Evolutionary conservation across 495 filamentous ascomycete genomes (phyloP).

Genomic region (Xylaria intraflava): DNA sequence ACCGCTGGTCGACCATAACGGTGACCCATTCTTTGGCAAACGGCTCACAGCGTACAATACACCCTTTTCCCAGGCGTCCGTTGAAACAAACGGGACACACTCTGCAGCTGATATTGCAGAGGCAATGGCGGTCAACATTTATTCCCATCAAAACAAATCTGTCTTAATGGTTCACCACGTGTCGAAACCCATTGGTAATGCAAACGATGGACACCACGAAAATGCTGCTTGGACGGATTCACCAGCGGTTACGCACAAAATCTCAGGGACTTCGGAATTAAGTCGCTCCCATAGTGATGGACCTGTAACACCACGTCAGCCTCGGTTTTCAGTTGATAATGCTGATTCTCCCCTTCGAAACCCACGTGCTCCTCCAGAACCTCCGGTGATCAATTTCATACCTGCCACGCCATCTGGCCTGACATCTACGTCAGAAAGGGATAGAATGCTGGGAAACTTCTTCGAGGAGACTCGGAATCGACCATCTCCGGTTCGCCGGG

Average conservation of each 20-base stretch:
- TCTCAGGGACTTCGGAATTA: slow-evolving; percentile 26
- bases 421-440: slow-evolving; percentile 48
- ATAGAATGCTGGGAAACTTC: slow-evolving; percentile 45
- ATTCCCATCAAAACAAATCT: slow-evolving; percentile 81
- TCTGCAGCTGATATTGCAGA: slow-evolving; percentile 56
- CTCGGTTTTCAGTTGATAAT: slow-evolving; percentile 38
- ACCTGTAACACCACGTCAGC: slow-evolving; percentile 43
- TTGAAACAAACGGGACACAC: slow-evolving; percentile 47
- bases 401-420: slow-evolving; percentile 60
- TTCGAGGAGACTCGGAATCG: slow-evolving; percentile 39
- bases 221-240: slow-evolving; percentile 5
- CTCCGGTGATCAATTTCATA: slow-evolving; percentile 64
- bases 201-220: slow-evolving; percentile 17
- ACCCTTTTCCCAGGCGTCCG: slow-evolving; percentile 53
- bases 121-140: slow-evolving; percentile 75
- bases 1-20: slow-evolving; percentile 41
- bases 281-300: slow-evolving; percentile 34
- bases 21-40: slow-evolving; percentile 50
- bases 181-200: slow-evolving; percentile 27
- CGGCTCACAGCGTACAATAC: slow-evolving; percentile 47
- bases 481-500: slow-evolving; percentile 51
- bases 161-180: slow-evolving; percentile 70
- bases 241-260: neutral
- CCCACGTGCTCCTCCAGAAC: slow-evolving; percentile 54
- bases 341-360: slow-evolving; percentile 69